Conservation (phyloP, 1,284 basidiomycete genomes). For the Cryptococcus hybrid region DNA sequence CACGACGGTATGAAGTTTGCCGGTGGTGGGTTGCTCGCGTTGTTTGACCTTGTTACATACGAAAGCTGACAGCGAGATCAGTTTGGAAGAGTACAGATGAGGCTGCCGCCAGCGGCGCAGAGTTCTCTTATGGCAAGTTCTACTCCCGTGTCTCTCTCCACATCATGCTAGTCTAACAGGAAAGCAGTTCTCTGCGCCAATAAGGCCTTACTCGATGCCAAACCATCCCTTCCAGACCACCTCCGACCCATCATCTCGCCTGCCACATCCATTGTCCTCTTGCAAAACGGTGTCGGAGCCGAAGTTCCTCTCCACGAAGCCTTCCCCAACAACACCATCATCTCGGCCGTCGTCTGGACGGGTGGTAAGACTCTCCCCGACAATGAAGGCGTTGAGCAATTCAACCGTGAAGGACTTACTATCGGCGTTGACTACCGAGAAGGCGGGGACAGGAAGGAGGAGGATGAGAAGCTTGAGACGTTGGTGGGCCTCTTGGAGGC, state of each 20-base stretch:
- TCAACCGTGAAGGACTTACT: slow-evolving; percentile 46
- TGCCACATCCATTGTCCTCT: slow-evolving; percentile 51
- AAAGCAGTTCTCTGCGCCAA: slow-evolving; percentile 46
- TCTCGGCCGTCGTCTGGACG: slow-evolving; percentile 54
- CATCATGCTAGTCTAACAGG: slow-evolving; percentile 2
- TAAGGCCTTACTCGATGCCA: slow-evolving; percentile 48
- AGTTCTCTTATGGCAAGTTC: slow-evolving; percentile 38
- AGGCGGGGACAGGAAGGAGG: slow-evolving; percentile 18
- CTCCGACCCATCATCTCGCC: slow-evolving; percentile 38
- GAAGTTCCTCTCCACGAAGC: slow-evolving; percentile 51
- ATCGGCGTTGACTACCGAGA: slow-evolving; percentile 48
- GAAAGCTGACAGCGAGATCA: slow-evolving; percentile 7
- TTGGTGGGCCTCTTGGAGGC: slow-evolving; percentile 41
- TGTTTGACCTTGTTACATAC: background rate
- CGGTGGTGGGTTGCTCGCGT: slow-evolving; percentile 32
- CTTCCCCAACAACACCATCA: slow-evolving; percentile 51
- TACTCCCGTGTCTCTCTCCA: too few relatives aligned
- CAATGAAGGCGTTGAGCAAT: slow-evolving; percentile 40
- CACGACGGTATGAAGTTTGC: slow-evolving; percentile 39
- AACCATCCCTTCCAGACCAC: slow-evolving; percentile 43
- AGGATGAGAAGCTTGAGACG: slow-evolving; percentile 35
- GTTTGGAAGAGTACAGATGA: slow-evolving; percentile 43
- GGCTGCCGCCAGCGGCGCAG: slow-evolving; percentile 36
- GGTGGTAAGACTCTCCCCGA: slow-evolving; percentile 44
- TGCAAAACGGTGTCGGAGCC: slow-evolving; percentile 56